Base-by-base conservation (phyloP, 129 eudicot species). In the Chrysanthemum seticuspe region DNA sequence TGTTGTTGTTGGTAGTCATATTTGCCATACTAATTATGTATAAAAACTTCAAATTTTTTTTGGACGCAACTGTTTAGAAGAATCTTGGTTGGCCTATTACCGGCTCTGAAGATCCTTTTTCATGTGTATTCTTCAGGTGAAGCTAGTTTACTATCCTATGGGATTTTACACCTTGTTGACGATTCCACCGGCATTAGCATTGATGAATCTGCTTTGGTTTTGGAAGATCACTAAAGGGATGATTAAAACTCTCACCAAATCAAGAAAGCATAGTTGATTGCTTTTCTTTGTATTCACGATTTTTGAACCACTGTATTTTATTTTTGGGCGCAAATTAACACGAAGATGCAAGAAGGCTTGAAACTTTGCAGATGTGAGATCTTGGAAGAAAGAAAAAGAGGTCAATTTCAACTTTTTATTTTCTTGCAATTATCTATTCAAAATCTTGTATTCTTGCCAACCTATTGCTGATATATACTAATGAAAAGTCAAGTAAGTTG, bases 121-220 rank as follows among this genome's bases (percentile, higher is more conserved):
- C 62, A 25, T 62, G 15, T 56, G 44, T 11, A 14, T 23, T 31
- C 74, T 80, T 15, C 93, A 94, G 97, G 90, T 94, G 61, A 83
- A 85, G 79, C 55, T 65, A 77, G 74, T 94, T 19, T 82, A 71
- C 47, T 82, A 76, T 54, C 84, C 92, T 2, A 50, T 81, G 77
- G 97, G 97, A 4, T 94, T 72, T 71, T 90, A 84, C 89, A 83
- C 88, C 82, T 40, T 88, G 86, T 51, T 90, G 7, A 74, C 77
- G 9, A 79, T 83, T 51, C 88, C 98, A 44, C 81, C 89, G 0
- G 72, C 71, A 50, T 34, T 94, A 72, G 80, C 88, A 23, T 14
- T 76, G 84, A 84, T 94, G 97, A 94, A 94, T 63, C 51, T 85
- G 76, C 77, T 88, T 70, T 94, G 98, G 98, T 94, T 94, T 68